These are phyloP conservation scores for sunflower (Helianthus annuus) DNA, from an alignment of 129 eudicot species.

Conservation along the genomic window HanXRQr2.0-SUNRISE NC_035442.2:144459029-144459528, in stretches of 20 bases:
- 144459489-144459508: no score
- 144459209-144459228: not conserved
- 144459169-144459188: not conserved
- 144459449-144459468: no score
- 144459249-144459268: not conserved
- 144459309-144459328: not conserved
- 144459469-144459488: no score
- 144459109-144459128: not conserved
- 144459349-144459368: not conserved
- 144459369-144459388: not conserved
- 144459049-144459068: slow-evolving; percentile 97
- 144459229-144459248: not conserved
- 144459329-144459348: not conserved
- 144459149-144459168: not conserved
- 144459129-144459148: not conserved
- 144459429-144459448: no score
- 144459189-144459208: not conserved
- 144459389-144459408: no score
- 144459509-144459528: no score
- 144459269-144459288: not conserved
- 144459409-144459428: no score
- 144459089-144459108: slow-evolving; percentile 48
- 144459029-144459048: slow-evolving; percentile 95
- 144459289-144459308: not conserved
- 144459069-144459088: slow-evolving; percentile 88